Conservation (phyloP, 345 rosid species). For the Ricinus communis region DNA sequence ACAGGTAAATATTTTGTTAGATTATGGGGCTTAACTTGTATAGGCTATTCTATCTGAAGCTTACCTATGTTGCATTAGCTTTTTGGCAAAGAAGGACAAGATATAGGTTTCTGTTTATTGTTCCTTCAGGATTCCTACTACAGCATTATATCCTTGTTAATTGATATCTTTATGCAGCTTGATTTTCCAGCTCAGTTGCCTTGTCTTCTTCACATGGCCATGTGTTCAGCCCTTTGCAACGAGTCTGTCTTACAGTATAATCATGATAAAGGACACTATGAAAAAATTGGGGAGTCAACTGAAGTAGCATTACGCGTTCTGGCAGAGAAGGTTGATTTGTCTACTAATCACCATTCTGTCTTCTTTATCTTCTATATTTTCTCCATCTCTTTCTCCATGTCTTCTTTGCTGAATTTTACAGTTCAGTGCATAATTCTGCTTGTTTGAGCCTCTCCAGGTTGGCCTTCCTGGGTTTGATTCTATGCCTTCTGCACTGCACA, state of each 20-base stretch:
- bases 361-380: background rate
- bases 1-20: constrained; percentile 54
- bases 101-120: background rate
- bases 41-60: background rate
- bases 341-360: background rate
- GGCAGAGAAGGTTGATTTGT: constrained; percentile 78
- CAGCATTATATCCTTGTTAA: constrained; percentile 22
- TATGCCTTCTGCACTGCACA: constrained; percentile 85
- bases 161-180: constrained; percentile 54
- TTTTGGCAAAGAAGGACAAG: background rate
- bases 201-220: constrained; percentile 89
- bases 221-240: constrained; percentile 96
- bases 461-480: constrained; percentile 99
- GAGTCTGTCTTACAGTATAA: constrained; percentile 93
- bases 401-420: background rate
- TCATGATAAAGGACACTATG: constrained; percentile 85
- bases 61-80: background rate
- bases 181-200: constrained; percentile 91
- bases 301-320: constrained; percentile 97
- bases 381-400: background rate
- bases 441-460: constrained; percentile 58
- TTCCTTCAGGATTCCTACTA: background rate
- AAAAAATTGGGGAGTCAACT: constrained; percentile 98
- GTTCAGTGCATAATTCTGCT: constrained; percentile 4
- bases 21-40: background rate